Conservation (phyloP, 257 asterid genomes). For the Striga asiatica region DNA sequence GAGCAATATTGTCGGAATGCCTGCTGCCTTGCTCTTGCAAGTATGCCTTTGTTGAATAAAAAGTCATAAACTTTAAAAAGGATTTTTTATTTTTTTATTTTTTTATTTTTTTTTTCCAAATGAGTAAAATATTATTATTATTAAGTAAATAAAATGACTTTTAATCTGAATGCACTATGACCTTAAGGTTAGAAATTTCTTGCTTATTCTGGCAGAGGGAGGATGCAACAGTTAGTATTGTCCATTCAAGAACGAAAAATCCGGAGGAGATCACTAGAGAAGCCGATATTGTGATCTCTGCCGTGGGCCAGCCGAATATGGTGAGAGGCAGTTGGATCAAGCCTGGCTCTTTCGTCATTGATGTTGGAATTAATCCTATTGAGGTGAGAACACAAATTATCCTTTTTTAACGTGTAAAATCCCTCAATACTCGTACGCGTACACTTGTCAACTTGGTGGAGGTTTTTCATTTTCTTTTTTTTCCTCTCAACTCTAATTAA, state of each 20-base stretch:
- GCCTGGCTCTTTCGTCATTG: slow-evolving; percentile 83
- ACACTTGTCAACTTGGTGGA: no score
- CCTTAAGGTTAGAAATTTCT: not conserved
- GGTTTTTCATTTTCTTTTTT: no score
- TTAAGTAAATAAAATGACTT: no score
- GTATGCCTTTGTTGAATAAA: slow-evolving; percentile 24
- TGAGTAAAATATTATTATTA: no score
- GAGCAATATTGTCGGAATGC: slow-evolving; percentile 92
- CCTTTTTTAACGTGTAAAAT: not conserved
- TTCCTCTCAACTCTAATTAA: no score
- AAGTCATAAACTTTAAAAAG: not conserved
- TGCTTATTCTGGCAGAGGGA: slow-evolving; percentile 44
- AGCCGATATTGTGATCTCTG: slow-evolving; percentile 76
- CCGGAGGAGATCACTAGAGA: slow-evolving; percentile 73
- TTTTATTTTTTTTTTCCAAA: no score
- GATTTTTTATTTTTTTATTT: slow-evolving; percentile 3
- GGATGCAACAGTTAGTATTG: slow-evolving; percentile 81
- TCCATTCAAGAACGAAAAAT: slow-evolving; percentile 75
- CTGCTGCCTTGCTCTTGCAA: slow-evolving; percentile 82
- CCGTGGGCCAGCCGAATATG: slow-evolving; percentile 83
- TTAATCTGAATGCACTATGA: no score
- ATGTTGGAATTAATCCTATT: slow-evolving; percentile 79
- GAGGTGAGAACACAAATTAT: slow-evolving; percentile 32
- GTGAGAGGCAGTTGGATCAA: slow-evolving; percentile 93
- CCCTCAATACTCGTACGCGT: no score